phyloP scores from a whole-genome alignment of 495 filamentous ascomycete genomes.

The Aspergillus cavernicola region DNA sequence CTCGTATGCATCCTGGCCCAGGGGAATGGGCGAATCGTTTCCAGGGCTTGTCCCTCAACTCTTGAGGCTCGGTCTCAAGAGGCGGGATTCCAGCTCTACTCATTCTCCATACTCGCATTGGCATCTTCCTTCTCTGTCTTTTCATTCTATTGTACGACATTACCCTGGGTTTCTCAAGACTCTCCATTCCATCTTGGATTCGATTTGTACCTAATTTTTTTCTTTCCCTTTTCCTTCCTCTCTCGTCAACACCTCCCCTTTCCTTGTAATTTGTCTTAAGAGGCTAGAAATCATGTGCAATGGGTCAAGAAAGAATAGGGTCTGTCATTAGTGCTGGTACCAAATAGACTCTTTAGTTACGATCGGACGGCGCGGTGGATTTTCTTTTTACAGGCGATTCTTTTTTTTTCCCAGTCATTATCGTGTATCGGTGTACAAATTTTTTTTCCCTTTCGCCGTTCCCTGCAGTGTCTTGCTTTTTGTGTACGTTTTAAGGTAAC shows the following conservation, averaged over 20 bases:
- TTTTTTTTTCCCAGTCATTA: not conserved
- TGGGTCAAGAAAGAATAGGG: constrained; percentile 26
- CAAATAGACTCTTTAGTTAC: constrained; percentile 29
- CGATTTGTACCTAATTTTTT: constrained; percentile 4
- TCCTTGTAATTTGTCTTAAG: constrained; percentile 16
- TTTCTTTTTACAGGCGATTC: not conserved
- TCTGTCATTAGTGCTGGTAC: constrained; percentile 30
- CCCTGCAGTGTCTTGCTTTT: not conserved
- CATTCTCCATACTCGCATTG: not conserved
- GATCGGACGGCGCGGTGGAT: constrained; percentile 18
- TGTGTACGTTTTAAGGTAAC: not conserved
- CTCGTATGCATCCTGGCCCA: constrained; percentile 36
- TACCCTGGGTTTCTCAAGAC: not conserved
- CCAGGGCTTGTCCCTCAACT: constrained; percentile 51
- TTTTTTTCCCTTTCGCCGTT: not conserved
- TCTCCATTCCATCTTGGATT: not conserved
- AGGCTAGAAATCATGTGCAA: constrained; percentile 27
- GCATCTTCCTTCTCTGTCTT: constrained; percentile 5
- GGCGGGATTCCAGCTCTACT: not conserved
- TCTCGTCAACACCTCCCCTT: constrained; percentile 2
- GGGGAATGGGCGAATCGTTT: constrained; percentile 46
- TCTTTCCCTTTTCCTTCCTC: not conserved
- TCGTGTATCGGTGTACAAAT: not conserved
- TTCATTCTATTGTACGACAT: not conserved
- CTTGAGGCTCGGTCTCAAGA: constrained; percentile 21